Evolutionary conservation across 2,329 filamentous ascomycete genomes (phyloP).

Genomic region (Sporothrix sp.): DNA sequence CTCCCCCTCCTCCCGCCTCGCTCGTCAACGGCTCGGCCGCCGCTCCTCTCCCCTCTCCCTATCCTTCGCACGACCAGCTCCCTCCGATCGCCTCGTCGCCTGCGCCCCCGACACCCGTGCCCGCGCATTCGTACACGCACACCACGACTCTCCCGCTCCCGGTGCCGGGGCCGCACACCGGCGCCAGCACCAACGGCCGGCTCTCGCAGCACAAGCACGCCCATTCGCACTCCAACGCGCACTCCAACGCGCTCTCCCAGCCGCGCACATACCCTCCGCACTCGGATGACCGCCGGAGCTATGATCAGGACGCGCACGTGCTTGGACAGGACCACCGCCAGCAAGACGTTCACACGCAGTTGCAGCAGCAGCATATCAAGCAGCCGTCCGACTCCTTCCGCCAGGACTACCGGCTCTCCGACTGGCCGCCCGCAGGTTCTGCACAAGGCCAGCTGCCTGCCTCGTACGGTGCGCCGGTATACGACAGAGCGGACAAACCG

Average conservation of each 20-base stretch:
- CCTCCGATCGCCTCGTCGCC: slow-evolving; percentile 1
- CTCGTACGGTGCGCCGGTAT: not conserved
- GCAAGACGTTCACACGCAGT: slow-evolving; percentile 21
- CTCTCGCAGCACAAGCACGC: slow-evolving; percentile 5
- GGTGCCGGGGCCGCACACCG: not conserved
- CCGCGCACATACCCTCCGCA: slow-evolving; percentile 13
- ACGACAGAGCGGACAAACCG: slow-evolving; percentile 3
- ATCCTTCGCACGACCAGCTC: not conserved
- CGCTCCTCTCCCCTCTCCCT: not conserved
- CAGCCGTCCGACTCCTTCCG: not conserved
- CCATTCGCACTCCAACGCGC: not conserved
- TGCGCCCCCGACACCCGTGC: slow-evolving; percentile 5
- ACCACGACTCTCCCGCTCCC: slow-evolving; percentile 5
- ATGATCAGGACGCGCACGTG: slow-evolving; percentile 46
- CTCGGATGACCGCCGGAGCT: slow-evolving; percentile 44
- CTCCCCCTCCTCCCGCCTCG: not conserved
- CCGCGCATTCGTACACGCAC: slow-evolving; percentile 7
- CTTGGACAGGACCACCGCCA: slow-evolving; percentile 40
- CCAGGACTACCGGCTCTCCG: not conserved
- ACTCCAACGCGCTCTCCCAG: not conserved
- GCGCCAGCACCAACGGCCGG: slow-evolving; percentile 17
- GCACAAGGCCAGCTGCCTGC: not conserved
- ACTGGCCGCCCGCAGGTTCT: not conserved
- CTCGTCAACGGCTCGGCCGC: not conserved
- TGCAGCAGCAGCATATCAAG: slow-evolving; percentile 5